Conservation (phyloP, 2,329 filamentous ascomycete species). For the Calonectria crousiana region DNA sequence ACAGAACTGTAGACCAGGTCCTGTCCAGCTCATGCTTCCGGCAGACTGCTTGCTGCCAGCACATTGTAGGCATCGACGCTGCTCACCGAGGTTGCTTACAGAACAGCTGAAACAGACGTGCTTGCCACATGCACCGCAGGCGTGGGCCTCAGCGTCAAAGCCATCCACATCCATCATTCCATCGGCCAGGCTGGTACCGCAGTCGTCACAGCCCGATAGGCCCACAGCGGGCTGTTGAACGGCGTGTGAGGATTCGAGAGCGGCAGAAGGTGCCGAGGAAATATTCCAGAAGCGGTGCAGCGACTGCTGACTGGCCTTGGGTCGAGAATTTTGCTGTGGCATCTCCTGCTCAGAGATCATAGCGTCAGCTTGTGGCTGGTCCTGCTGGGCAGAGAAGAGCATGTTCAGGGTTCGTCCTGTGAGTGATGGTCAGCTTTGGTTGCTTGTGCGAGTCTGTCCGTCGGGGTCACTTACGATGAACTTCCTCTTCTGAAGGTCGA, state of each 20-base stretch:
- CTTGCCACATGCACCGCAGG: slow-evolving; percentile 65
- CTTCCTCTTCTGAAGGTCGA: slow-evolving; percentile 66
- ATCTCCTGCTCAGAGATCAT: slow-evolving; percentile 18
- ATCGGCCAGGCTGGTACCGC: slow-evolving; percentile 51
- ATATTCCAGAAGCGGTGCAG: slow-evolving; percentile 74
- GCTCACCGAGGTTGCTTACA: slow-evolving; percentile 67
- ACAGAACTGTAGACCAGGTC: slow-evolving; percentile 36
- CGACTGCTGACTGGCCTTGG: slow-evolving; percentile 58
- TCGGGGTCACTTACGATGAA: slow-evolving; percentile 62
- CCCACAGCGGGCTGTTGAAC: slow-evolving; percentile 27
- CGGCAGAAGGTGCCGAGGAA: slow-evolving; percentile 50
- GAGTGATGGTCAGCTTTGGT: slow-evolving; percentile 29
- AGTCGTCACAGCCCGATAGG: slow-evolving; percentile 66
- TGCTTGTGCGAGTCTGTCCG: not conserved
- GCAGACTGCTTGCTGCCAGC: slow-evolving; percentile 53
- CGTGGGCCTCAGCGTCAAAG: slow-evolving; percentile 41
- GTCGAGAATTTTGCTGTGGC: slow-evolving; percentile 8
- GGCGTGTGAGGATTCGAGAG: slow-evolving; percentile 40
- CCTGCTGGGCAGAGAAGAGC: slow-evolving; percentile 68
- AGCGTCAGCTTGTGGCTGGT: slow-evolving; percentile 30
- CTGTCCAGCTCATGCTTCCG: slow-evolving; percentile 34
- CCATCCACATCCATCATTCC: slow-evolving; percentile 55
- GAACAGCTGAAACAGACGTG: slow-evolving; percentile 71
- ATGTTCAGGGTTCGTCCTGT: slow-evolving; percentile 69
- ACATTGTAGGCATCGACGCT: slow-evolving; percentile 66